These are phyloP conservation scores for Vitis labrusca DNA, from an alignment of 164 flowering plant species.

Conservation along the genomic window DNA sequence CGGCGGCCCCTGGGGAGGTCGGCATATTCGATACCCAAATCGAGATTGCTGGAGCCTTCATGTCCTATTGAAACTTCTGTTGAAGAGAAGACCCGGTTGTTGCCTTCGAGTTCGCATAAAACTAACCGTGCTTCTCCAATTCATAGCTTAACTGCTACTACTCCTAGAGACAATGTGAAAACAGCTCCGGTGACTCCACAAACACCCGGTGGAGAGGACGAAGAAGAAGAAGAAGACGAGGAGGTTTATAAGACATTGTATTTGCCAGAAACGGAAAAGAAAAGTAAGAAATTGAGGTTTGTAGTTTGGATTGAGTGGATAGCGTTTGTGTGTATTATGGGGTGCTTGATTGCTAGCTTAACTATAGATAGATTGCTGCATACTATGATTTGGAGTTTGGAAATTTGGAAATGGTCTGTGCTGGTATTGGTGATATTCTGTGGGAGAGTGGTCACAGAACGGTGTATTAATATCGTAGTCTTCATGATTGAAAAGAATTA, in stretches of 20 bases:
- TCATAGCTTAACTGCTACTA: too few relatives aligned
- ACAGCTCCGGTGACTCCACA: conserved; percentile 24
- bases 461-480: conserved; percentile 30
- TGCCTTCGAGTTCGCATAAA: background rate
- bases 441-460: conserved; percentile 31
- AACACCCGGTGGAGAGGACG: conserved; percentile 13
- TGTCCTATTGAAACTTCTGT: too few relatives aligned
- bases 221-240: background rate
- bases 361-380: conserved; percentile 21
- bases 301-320: conserved; percentile 33
- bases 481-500: conserved; percentile 46
- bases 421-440: conserved; percentile 30
- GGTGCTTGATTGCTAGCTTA: conserved; percentile 29
- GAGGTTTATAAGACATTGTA: conserved; percentile 25
- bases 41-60: background rate
- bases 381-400: conserved; percentile 35
- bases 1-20: background rate
- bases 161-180: background rate
- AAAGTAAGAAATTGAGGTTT: conserved; percentile 24
- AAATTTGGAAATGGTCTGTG: conserved; percentile 59
- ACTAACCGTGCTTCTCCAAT: background rate
- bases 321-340: conserved; percentile 24
- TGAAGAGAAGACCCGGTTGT: background rate
- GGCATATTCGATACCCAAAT: background rate
- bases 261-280: conserved; percentile 2